A percentile compares a stretch with the other conserved stretches of the same genome.
phyloP scores from a whole-genome alignment of 2,329 filamentous ascomycete species.

The Diaporthe velutina region DNA sequence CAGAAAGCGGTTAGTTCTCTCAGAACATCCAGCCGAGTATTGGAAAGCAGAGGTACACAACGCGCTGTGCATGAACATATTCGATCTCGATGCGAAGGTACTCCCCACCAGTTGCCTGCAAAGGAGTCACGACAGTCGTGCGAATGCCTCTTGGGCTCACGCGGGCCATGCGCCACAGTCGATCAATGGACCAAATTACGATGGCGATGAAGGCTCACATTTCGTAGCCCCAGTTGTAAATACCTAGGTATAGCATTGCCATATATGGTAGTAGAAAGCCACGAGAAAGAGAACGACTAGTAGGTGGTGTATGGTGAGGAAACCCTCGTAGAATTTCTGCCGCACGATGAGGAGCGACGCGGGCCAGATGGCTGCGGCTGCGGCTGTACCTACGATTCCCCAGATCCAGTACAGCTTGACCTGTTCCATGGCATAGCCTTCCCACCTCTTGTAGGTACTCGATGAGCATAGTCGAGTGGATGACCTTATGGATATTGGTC shows the following conservation, averaged over 20 bases:
- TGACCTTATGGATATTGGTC: neutral
- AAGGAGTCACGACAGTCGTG: neutral
- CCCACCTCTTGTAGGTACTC: neutral
- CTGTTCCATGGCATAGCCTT: neutral
- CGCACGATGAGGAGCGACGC: neutral
- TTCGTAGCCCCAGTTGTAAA: neutral
- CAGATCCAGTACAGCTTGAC: neutral
- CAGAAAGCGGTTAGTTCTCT: neutral
- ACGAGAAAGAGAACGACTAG: neutral
- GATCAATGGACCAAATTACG: neutral
- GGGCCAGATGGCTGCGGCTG: neutral
- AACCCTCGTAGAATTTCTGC: neutral
- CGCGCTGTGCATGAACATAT: neutral
- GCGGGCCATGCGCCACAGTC: neutral
- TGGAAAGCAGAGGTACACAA: neutral
- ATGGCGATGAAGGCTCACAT: neutral
- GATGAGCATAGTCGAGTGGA: neutral
- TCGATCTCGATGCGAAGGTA: neutral
- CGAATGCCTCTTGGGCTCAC: neutral
- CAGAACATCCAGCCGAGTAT: neutral
- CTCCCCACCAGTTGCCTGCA: neutral
- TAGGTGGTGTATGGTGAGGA: neutral
- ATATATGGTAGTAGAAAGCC: neutral
- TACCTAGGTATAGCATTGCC: neutral
- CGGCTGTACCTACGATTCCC: neutral